Evolutionary conservation across 2,329 filamentous ascomycete genomes (phyloP).

Genomic region (Chrysosporium queenslandicum): DNA sequence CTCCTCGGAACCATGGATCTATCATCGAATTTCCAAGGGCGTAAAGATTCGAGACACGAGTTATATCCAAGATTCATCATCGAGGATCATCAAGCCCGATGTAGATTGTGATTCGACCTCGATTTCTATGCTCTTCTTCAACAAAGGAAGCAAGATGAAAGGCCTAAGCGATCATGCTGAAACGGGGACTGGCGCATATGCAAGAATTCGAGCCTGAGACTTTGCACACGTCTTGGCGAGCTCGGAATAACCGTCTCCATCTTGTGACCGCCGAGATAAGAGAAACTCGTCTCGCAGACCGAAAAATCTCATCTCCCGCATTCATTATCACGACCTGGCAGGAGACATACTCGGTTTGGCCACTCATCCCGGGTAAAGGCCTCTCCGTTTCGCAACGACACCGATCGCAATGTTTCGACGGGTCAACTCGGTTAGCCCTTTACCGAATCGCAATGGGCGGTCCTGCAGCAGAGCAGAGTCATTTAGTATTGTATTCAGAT

Average conservation of each 20-base stretch:
- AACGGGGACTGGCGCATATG: conserved; percentile 4
- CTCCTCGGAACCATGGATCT: neutral
- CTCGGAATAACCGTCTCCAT: conserved; percentile 15
- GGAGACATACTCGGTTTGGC: neutral
- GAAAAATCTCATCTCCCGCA: neutral
- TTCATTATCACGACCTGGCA: neutral
- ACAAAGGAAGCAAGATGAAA: neutral
- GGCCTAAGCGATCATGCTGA: neutral
- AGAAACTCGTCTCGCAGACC: neutral
- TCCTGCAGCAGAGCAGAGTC: neutral
- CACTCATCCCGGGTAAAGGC: too few relatives aligned
- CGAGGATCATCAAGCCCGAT: too few relatives aligned
- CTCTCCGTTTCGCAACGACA: neutral
- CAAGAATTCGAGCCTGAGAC: conserved; percentile 4
- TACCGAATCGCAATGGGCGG: neutral
- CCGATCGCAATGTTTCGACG: neutral
- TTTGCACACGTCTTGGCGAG: conserved; percentile 13
- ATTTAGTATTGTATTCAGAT: neutral
- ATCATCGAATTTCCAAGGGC: neutral
- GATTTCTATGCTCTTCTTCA: neutral
- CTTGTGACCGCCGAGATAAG: conserved; percentile 14
- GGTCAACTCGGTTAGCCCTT: neutral
- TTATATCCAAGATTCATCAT: too few relatives aligned
- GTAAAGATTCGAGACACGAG: too few relatives aligned
- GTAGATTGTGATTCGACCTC: neutral